These are phyloP conservation scores for Penicillium hesseltinei DNA, from an alignment of 2,329 filamentous ascomycete species.

Conservation along the genomic window DNA sequence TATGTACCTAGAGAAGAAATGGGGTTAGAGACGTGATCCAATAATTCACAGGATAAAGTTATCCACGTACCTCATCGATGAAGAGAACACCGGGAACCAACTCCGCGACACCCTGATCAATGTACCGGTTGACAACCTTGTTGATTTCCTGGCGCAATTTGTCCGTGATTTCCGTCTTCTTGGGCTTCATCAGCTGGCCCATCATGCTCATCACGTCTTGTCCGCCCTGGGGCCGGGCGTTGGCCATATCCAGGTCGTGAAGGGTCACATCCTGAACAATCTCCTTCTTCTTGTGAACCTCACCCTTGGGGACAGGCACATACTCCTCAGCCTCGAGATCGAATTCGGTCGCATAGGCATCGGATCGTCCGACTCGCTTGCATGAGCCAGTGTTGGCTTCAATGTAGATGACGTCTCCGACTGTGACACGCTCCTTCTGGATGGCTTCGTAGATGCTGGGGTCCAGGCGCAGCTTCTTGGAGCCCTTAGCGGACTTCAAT, in stretches of 20 bases:
- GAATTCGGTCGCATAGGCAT: constrained; percentile 97
- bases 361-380: constrained; percentile 92
- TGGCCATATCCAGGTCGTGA: constrained; percentile 94
- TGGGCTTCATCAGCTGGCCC: constrained; percentile 99
- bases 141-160: constrained; percentile 96
- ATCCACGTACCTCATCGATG: constrained; percentile 79
- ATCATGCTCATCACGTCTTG: constrained; percentile 99
- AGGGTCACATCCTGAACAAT: constrained; percentile 98
- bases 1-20: constrained; percentile 70
- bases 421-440: constrained; percentile 93
- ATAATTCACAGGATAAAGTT: constrained; percentile 19
- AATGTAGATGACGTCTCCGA: constrained; percentile 98
- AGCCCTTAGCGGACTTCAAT: constrained; percentile 90
- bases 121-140: constrained; percentile 98
- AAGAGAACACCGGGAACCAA: constrained; percentile 97
- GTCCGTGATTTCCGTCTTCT: constrained; percentile 99
- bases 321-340: constrained; percentile 99
- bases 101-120: constrained; percentile 96
- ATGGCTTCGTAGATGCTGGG: constrained; percentile 99
- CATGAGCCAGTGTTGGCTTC: constrained; percentile 98
- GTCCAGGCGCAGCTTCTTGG: constrained; percentile 95
- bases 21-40: constrained; percentile 4
- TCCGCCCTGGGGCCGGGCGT: constrained; percentile 89
- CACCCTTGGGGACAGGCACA: constrained; percentile 96
- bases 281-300: constrained; percentile 99